Percentiles rank a stretch among this genome's conserved stretches.
phyloP scores from a whole-genome alignment of 1,284 basidiomycete species.

The Tilletia caries region DNA sequence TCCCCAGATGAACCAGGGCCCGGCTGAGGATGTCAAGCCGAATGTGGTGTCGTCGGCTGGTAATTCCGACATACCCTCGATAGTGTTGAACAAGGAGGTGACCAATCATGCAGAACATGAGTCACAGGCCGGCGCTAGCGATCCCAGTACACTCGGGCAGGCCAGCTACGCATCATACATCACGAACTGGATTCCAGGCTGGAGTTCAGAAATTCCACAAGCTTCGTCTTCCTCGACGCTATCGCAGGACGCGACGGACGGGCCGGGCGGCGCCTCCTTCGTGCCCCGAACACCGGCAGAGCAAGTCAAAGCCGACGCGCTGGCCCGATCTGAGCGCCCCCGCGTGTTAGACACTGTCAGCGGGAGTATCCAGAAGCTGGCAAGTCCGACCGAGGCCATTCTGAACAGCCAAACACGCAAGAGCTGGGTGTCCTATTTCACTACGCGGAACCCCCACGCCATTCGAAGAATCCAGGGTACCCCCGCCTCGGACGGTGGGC shows the following conservation, averaged over 20 bases:
- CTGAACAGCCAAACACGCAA: conserved; percentile 36
- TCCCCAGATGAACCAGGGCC: not conserved
- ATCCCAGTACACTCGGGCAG: not conserved
- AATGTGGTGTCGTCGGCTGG: not conserved
- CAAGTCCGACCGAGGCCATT: conserved; percentile 33
- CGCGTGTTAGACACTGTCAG: conserved; percentile 12
- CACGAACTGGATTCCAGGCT: conserved; percentile 15
- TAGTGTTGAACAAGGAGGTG: not conserved
- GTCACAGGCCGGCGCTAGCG: not conserved
- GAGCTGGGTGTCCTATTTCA: conserved; percentile 44
- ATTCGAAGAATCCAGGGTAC: not conserved
- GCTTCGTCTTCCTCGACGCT: not conserved
- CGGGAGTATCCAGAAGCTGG: conserved; percentile 10
- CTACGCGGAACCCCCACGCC: conserved; percentile 30
- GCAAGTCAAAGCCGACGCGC: conserved; percentile 46
- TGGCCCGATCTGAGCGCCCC: conserved; percentile 26
- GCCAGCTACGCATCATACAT: conserved; percentile 1
- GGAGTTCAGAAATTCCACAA: not conserved
- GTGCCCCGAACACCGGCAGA: conserved; percentile 35
- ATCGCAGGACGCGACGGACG: not conserved
- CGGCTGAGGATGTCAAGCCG: not conserved
- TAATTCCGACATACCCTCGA: not conserved
- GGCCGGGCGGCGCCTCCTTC: not conserved
- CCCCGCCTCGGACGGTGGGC: conserved; percentile 17
- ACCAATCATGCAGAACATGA: not conserved